Conservation (phyloP, 257 asterid species). For the Jaltomata sinuosa region DNA sequence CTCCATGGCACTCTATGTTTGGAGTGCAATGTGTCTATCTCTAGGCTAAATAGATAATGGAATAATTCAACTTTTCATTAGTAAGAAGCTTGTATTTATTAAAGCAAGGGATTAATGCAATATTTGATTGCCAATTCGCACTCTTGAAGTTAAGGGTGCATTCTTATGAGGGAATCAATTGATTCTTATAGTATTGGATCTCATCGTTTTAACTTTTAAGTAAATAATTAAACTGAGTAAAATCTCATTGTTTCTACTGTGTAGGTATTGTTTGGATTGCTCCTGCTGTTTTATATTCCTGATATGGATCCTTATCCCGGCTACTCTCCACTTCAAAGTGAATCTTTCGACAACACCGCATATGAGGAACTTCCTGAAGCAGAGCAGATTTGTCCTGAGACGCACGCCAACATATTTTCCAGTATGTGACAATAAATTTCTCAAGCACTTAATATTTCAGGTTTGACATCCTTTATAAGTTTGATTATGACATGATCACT, state of each 20-base stretch:
- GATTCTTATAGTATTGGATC: not conserved
- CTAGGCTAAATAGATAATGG: not conserved
- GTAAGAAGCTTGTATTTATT: not conserved
- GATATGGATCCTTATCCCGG: conserved; percentile 83
- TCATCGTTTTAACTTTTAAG: not conserved
- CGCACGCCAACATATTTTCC: conserved; percentile 55
- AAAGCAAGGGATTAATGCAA: not conserved
- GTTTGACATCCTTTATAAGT: not conserved
- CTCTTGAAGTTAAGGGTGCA: not conserved
- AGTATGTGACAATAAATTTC: conserved; percentile 39
- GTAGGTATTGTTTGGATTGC: conserved; percentile 72
- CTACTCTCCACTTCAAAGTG: conserved; percentile 55
- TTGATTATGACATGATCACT: not conserved
- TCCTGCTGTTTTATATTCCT: conserved; percentile 70
- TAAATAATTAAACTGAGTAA: not conserved
- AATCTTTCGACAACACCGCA: conserved; percentile 44
- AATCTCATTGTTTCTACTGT: conserved; percentile 9
- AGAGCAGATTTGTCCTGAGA: conserved; percentile 93
- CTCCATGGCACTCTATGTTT: not conserved
- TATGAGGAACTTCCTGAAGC: conserved; percentile 85
- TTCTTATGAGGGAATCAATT: not conserved
- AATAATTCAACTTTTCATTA: not conserved
- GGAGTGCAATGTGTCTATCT: not conserved
- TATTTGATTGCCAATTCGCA: not conserved
- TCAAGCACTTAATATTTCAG: not conserved